Conservation (phyloP, 2,329 filamentous ascomycete species). For the Aspergillus viridinutans region DNA sequence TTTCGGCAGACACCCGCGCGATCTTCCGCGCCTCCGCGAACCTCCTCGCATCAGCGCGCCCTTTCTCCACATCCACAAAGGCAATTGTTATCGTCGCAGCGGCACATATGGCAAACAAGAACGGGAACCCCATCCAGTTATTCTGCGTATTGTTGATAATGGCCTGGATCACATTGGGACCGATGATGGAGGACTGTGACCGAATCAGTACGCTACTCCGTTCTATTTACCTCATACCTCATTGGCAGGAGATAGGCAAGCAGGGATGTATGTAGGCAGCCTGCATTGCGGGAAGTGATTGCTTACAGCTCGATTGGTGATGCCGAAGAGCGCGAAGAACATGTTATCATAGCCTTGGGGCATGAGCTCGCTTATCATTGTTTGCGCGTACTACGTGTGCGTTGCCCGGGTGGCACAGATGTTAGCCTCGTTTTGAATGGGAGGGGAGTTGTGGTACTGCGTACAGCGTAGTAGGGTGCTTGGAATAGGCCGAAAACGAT, state of each 20-base stretch:
- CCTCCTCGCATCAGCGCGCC: conserved; percentile 34
- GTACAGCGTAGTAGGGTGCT: conserved; percentile 40
- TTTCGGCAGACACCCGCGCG: conserved; percentile 23
- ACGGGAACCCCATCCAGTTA: conserved; percentile 44
- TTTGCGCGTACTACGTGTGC: conserved; percentile 35
- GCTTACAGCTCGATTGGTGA: conserved; percentile 42
- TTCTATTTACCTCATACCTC: not conserved
- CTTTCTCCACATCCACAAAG: conserved; percentile 41
- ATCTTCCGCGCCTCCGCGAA: conserved; percentile 36
- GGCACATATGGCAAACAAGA: conserved; percentile 37
- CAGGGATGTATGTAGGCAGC: not conserved
- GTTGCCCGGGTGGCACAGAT: not conserved
- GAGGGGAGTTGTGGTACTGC: not conserved
- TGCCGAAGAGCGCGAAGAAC: conserved; percentile 43
- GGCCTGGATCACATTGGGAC: conserved; percentile 42
- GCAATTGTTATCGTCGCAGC: conserved; percentile 37
- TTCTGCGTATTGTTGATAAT: conserved; percentile 42
- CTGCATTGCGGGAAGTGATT: not conserved
- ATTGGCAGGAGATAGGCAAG: not conserved
- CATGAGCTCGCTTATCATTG: conserved; percentile 44
- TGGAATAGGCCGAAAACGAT: conserved; percentile 41
- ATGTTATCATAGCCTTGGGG: conserved; percentile 43
- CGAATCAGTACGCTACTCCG: not conserved
- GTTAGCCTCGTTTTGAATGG: not conserved
- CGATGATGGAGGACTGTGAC: conserved; percentile 41